Conservation (phyloP, 331 rosid species). For the Arachis monticola region DNA sequence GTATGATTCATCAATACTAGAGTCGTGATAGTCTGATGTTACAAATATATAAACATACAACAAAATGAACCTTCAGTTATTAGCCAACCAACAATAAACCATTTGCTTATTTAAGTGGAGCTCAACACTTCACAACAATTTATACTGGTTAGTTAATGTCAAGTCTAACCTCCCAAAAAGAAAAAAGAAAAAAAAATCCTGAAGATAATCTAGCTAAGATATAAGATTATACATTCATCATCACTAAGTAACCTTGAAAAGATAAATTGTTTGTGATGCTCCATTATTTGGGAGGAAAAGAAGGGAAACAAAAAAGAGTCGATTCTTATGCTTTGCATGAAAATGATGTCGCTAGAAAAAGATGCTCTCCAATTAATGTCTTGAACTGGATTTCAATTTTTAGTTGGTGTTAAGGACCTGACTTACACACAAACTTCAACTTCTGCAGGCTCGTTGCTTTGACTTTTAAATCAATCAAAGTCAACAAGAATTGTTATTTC, state of each 20-base stretch:
- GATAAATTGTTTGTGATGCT: neutral
- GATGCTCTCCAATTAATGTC: neutral
- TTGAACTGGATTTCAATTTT: conserved; percentile 15
- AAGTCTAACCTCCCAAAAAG: neutral
- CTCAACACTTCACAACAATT: neutral
- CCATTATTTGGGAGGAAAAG: neutral
- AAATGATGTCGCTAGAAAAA: neutral
- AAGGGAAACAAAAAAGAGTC: neutral
- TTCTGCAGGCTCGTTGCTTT: conserved; percentile 8
- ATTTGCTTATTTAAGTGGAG: neutral
- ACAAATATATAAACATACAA: conserved; percentile 1
- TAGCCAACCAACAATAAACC: conserved; percentile 11
- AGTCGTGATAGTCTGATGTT: conserved; percentile 17
- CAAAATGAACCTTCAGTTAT: conserved; percentile 9
- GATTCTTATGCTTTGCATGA: conserved; percentile 21
- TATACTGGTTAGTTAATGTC: neutral
- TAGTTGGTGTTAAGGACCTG: conserved; percentile 7
- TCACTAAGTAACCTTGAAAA: conserved; percentile 2
- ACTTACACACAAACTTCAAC: neutral
- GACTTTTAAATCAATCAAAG: neutral
- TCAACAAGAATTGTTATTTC: conserved; percentile 38
- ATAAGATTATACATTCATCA: conserved; percentile 5
- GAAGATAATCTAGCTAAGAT: neutral
- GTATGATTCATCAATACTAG: neutral
- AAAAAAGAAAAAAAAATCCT: neutral